Percentiles rank a stretch among this genome's conserved stretches.
phyloP scores from a whole-genome alignment of 2,329 filamentous ascomycete species.

The Aureobasidium namibiae region DNA sequence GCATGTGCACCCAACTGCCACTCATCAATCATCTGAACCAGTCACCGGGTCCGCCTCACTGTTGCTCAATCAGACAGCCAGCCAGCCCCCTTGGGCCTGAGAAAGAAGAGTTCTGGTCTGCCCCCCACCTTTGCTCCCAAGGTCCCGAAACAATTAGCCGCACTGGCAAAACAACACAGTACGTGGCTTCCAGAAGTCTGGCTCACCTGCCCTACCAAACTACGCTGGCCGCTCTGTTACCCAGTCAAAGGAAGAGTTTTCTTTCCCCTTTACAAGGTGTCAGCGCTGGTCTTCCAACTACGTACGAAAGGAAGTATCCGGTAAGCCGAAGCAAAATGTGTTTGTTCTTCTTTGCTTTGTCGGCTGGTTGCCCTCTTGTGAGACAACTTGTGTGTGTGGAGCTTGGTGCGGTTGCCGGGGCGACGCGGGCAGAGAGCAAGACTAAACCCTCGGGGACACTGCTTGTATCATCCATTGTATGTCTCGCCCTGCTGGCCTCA shows the following conservation, averaged over 20 bases:
- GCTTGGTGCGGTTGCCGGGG: not conserved
- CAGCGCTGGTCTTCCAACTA: not conserved
- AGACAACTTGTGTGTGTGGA: not conserved
- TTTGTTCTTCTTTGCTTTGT: not conserved
- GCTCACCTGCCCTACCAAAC: not conserved
- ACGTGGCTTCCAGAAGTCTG: not conserved
- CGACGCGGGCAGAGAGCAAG: not conserved
- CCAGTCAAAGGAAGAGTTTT: not conserved
- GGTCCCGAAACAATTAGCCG: not conserved
- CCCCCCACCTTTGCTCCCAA: not conserved
- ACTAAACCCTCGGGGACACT: conserved; percentile 1
- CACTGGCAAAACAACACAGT: not conserved
- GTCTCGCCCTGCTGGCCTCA: not conserved
- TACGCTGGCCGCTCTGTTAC: not conserved
- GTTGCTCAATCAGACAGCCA: not conserved
- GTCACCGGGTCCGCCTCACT: not conserved
- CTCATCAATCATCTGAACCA: not conserved
- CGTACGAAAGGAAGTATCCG: not conserved
- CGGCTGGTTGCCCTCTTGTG: not conserved
- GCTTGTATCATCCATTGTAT: not conserved
- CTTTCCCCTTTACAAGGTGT: not conserved
- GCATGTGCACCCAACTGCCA: not conserved
- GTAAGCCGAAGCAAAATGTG: not conserved
- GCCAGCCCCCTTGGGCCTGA: not conserved
- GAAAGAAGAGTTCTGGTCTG: not conserved